Conservation (phyloP, 306 rosid genomes). For the Castanea crenata region DNA sequence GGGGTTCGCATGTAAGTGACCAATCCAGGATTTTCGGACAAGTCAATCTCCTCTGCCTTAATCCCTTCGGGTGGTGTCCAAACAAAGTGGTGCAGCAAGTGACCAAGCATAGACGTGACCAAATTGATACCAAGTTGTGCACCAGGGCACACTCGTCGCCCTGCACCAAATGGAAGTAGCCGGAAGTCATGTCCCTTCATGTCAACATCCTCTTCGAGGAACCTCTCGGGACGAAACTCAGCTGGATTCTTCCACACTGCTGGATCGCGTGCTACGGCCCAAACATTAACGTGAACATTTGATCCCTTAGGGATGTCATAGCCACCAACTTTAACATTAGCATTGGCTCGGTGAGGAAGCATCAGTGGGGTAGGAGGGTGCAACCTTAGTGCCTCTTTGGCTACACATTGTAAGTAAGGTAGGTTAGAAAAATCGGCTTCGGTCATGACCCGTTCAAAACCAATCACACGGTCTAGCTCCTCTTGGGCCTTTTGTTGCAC, state of each 20-base stretch:
- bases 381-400: conserved; percentile 72
- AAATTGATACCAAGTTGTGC: conserved; percentile 50
- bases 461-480: conserved; percentile 69
- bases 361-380: conserved; percentile 96
- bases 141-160: conserved; percentile 49
- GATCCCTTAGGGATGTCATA: conserved; percentile 55
- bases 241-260: conserved; percentile 24
- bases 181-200: conserved; percentile 57
- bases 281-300: conserved; percentile 46
- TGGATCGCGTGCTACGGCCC: conserved; percentile 57
- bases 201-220: conserved; percentile 52
- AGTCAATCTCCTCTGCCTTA: conserved; percentile 47
- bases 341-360: conserved; percentile 75
- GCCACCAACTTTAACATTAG: conserved; percentile 44
- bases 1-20: conserved; percentile 52
- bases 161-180: conserved; percentile 53
- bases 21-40: conserved; percentile 43
- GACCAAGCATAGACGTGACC: conserved; percentile 55
- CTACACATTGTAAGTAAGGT: conserved; percentile 71
- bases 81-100: conserved; percentile 46
- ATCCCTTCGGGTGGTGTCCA: conserved; percentile 36
- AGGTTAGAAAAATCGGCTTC: conserved; percentile 68
- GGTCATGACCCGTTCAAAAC: conserved; percentile 56
- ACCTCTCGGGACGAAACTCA: conserved; percentile 46
- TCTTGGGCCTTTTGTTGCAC: conserved; percentile 83